Percentiles rank a stretch among this genome's conserved stretches.
phyloP scores from a whole-genome alignment of 495 filamentous ascomycete genomes.

The Amniculicola lignicola region DNA sequence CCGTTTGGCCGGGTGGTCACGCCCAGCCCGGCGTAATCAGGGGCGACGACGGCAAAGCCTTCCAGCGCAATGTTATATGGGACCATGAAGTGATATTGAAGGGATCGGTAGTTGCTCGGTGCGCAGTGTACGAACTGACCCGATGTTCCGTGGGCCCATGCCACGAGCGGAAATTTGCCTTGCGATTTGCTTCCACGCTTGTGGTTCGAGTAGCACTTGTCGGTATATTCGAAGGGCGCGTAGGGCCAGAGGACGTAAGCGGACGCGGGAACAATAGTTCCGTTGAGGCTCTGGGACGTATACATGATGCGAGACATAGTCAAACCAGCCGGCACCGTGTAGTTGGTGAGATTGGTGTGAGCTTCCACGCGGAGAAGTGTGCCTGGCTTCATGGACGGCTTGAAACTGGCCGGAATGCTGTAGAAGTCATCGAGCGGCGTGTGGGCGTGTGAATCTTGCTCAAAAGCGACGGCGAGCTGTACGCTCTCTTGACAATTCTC shows the following conservation, averaged over 20 bases:
- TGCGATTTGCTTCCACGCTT: neutral
- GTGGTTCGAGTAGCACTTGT: neutral
- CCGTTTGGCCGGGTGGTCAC: conserved; percentile 42
- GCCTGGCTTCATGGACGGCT: neutral
- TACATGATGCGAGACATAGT: conserved; percentile 42
- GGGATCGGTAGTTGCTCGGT: conserved; percentile 47
- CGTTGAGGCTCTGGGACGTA: conserved; percentile 46
- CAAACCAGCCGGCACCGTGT: neutral
- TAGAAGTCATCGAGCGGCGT: conserved; percentile 6
- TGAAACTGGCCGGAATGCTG: neutral
- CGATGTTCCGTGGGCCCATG: conserved; percentile 55
- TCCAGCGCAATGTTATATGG: conserved; percentile 48
- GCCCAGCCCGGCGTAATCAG: conserved; percentile 57
- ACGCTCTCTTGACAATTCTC: too few species aligned
- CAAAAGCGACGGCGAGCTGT: too few species aligned
- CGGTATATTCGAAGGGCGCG: conserved; percentile 31
- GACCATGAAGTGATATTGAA: conserved; percentile 47
- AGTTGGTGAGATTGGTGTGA: neutral
- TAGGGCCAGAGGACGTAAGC: conserved; percentile 56
- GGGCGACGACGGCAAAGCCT: conserved; percentile 55
- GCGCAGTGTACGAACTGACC: conserved; percentile 47
- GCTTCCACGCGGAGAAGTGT: conserved; percentile 1
- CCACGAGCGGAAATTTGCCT: conserved; percentile 42
- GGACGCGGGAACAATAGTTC: conserved; percentile 49
- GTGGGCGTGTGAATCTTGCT: too few species aligned